These are phyloP conservation scores for Vinca major DNA, from an alignment of 305 asterid genomes.

Conservation along the genomic window DNA sequence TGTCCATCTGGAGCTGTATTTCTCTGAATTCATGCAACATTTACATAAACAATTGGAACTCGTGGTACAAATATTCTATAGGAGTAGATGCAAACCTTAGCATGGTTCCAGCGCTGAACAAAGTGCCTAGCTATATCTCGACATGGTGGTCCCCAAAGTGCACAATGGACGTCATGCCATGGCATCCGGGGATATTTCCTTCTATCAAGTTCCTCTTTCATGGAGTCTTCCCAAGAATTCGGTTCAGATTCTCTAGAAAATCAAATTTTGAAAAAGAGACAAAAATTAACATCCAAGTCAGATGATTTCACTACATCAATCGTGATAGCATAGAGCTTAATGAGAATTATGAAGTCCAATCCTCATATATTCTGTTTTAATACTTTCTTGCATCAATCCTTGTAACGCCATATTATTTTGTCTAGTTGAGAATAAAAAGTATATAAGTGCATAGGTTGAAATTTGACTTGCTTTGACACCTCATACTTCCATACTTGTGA, in stretches of 20 bases:
- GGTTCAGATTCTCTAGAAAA: conserved; percentile 88
- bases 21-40: conserved; percentile 42
- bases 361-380: background rate
- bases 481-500: too few species aligned
- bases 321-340: background rate
- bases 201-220: conserved; percentile 90
- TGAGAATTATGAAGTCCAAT: background rate
- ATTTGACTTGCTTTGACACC: too few species aligned
- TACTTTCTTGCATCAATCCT: background rate
- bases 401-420: background rate
- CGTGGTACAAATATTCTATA: background rate
- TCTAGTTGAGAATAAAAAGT: too few species aligned
- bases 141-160: conserved; percentile 96
- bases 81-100: conserved; percentile 41
- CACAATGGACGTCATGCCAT: conserved; percentile 99
- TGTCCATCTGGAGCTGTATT: conserved; percentile 84
- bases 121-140: conserved; percentile 95
- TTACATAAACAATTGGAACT: conserved; percentile 2
- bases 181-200: conserved; percentile 91
- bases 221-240: conserved; percentile 91
- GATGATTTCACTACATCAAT: background rate
- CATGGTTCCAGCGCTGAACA: conserved; percentile 98
- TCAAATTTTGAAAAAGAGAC: conserved; percentile 7
- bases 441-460: too few species aligned
- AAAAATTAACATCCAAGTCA: background rate